A percentile compares a stretch with the other conserved stretches of the same genome.
phyloP scores from a whole-genome alignment of 345 rosid species.

The Ceriops decandra region DNA sequence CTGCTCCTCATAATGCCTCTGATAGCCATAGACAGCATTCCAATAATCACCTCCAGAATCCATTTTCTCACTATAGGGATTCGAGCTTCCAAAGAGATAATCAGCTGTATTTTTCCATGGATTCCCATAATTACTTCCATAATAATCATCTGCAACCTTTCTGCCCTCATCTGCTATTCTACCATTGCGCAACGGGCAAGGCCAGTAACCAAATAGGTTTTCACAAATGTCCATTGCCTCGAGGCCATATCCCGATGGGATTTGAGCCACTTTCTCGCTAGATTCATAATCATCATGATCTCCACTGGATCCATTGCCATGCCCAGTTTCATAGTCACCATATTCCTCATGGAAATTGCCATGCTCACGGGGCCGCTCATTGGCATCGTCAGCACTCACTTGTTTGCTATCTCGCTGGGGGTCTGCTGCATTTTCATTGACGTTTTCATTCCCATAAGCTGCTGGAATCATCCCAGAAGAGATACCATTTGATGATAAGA shows the following conservation, averaged over 20 bases:
- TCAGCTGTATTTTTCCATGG: slow-evolving; percentile 60
- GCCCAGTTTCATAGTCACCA: slow-evolving; percentile 7
- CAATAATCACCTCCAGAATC: slow-evolving; percentile 8
- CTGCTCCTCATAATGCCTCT: slow-evolving; percentile 19
- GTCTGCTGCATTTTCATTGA: slow-evolving; percentile 15
- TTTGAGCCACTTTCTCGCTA: slow-evolving; percentile 33
- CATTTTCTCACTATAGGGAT: slow-evolving; percentile 44
- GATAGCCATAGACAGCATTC: slow-evolving; percentile 15
- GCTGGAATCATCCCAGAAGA: slow-evolving; percentile 29
- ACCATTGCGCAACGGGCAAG: slow-evolving; percentile 41
- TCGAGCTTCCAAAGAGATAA: slow-evolving; percentile 62
- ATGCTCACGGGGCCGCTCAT: neutral
- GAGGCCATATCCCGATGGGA: slow-evolving; percentile 72
- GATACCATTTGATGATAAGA: slow-evolving; percentile 21
- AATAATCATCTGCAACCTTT: slow-evolving; percentile 15
- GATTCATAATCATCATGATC: slow-evolving; percentile 11
- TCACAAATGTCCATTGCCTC: slow-evolving; percentile 82
- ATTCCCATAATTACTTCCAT: slow-evolving; percentile 19
- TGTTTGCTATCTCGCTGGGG: slow-evolving; percentile 27
- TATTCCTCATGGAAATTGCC: neutral
- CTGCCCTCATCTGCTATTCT: slow-evolving; percentile 23
- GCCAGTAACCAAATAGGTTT: slow-evolving; percentile 68
- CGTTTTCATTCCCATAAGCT: slow-evolving; percentile 27
- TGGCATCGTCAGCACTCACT: slow-evolving; percentile 15
- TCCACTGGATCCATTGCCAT: slow-evolving; percentile 11